Percentiles rank a stretch among this genome's conserved stretches.
phyloP scores from a whole-genome alignment of 2,329 filamentous ascomycete genomes.

The Cylindrodendrum hubeiense region DNA sequence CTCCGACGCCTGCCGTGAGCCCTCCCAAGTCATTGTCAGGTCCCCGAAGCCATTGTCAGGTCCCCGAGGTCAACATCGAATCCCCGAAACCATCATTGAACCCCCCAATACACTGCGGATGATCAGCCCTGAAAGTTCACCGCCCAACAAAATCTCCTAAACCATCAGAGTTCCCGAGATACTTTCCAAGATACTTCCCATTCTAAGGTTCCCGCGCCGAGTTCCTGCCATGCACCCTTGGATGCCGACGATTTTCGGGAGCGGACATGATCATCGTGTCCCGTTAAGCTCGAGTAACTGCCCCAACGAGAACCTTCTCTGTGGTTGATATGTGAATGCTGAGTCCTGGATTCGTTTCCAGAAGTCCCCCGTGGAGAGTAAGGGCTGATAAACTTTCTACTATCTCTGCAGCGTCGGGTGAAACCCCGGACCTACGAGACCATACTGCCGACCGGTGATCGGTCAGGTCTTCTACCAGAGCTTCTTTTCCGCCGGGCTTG shows the following conservation, averaged over 20 bases:
- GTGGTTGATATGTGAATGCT: neutral
- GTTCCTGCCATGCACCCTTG: slow-evolving; percentile 9
- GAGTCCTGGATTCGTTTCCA: neutral
- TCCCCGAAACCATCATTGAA: neutral
- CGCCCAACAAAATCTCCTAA: neutral
- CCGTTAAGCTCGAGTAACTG: neutral
- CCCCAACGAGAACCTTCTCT: neutral
- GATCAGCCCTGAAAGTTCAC: neutral
- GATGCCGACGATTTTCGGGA: neutral
- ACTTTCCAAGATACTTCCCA: neutral
- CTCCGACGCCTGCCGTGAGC: no score
- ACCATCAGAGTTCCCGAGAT: neutral
- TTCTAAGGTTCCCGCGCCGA: neutral
- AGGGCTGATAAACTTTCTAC: neutral
- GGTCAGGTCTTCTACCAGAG: neutral
- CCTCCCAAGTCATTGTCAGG: neutral
- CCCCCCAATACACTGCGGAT: neutral
- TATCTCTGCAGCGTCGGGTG: neutral
- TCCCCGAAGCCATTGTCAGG: neutral
- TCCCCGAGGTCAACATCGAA: neutral
- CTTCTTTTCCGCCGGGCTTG: neutral
- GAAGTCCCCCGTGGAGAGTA: neutral
- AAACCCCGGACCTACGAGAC: neutral
- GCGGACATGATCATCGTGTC: neutral
- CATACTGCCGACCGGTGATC: neutral